Evolutionary conservation across 2,329 filamentous ascomycete genomes (phyloP), one percentile per base, ranked within the genome.

Genomic region (Neofusicoccum cordaticola): DNA sequence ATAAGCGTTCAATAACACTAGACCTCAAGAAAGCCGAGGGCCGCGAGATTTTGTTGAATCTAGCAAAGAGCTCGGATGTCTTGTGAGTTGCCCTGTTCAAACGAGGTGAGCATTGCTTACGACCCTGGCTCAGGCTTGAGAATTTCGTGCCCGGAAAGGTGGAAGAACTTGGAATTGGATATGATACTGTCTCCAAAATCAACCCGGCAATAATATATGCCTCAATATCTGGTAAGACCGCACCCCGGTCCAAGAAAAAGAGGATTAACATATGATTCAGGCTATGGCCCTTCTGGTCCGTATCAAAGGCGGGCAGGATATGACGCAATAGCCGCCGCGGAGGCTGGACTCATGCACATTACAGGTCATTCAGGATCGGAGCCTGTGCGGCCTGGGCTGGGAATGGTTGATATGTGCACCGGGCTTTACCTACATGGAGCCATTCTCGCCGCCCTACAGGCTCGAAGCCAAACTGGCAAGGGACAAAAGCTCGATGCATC

Each of bases 401-500:
- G 79, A 2, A 68, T 82, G 41, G 79, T 76, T 17, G 80, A 82
- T 65, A 79, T 82, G 74, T 73, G 72, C 5, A 82, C 80, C 0
- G 62, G 81, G 0, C 68, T 83, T 2, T 82, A 80, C 65, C 74
- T 79, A 27, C 79, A 82, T 61, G 79, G 80, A 0, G 79, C 80
- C 1, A 81, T 83, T 27, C 68, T 80, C 34, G 75, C 80, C 0
- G 80, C 80, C 0, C 19, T 64, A 19, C 51, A 51, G 13, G 51
- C 52, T 50, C 51, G 62, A 17, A 15, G 22, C 7, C 71, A 70
- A 13, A 79, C 74, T 0, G 79, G 79, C 0, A 66, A 68, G 11
- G 80, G 80, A 1, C 80, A 83, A 64, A 75, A 78, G 37, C 76
- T 83, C 5, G 79, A 81, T 45, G 74, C 76, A 0, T 81, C 77